A percentile compares a stretch with the other conserved stretches of the same genome.
Evolutionary conservation across 2,329 filamentous ascomycete genomes (phyloP).

Genomic region (Ophiostoma himal-ulmi): DNA sequence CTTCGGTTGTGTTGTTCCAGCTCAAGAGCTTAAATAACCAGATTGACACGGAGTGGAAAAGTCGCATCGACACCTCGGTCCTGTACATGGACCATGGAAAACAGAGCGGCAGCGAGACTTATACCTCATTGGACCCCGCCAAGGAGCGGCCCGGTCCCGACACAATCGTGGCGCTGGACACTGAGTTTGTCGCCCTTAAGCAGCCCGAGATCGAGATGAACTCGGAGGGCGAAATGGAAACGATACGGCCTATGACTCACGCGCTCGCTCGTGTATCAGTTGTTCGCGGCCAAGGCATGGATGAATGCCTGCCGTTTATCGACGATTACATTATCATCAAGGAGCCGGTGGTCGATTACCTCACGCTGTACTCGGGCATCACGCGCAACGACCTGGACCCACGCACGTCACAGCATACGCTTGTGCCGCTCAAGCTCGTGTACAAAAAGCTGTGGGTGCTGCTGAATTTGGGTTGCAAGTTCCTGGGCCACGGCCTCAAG

Average conservation of each 20-base stretch:
- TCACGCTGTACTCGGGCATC: constrained; percentile 92
- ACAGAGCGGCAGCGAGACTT: constrained; percentile 43
- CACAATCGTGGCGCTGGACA: constrained; percentile 82
- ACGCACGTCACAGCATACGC: constrained; percentile 68
- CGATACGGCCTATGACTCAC: constrained; percentile 83
- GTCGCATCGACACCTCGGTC: constrained; percentile 73
- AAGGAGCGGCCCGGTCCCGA: constrained; percentile 63
- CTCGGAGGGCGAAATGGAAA: constrained; percentile 85
- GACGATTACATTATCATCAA: constrained; percentile 94
- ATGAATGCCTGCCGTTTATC: constrained; percentile 82
- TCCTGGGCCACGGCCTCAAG: constrained; percentile 86
- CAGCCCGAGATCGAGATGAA: constrained; percentile 95
- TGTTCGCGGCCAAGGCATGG: constrained; percentile 68
- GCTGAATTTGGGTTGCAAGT: constrained; percentile 87
- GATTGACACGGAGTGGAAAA: constrained; percentile 82
- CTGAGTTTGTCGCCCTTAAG: constrained; percentile 90
- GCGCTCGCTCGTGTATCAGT: constrained; percentile 92
- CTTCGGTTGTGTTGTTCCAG: constrained; percentile 82
- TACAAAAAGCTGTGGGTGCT: constrained; percentile 99
- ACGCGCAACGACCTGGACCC: constrained; percentile 78
- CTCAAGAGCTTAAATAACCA: constrained; percentile 72
- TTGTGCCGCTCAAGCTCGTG: constrained; percentile 80
- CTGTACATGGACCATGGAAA: constrained; percentile 63
- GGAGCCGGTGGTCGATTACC: constrained; percentile 88
- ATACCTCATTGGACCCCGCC: constrained; percentile 50